phyloP scores from a whole-genome alignment of 129 eudicot genomes.

The Cynara cardunculus region DNA sequence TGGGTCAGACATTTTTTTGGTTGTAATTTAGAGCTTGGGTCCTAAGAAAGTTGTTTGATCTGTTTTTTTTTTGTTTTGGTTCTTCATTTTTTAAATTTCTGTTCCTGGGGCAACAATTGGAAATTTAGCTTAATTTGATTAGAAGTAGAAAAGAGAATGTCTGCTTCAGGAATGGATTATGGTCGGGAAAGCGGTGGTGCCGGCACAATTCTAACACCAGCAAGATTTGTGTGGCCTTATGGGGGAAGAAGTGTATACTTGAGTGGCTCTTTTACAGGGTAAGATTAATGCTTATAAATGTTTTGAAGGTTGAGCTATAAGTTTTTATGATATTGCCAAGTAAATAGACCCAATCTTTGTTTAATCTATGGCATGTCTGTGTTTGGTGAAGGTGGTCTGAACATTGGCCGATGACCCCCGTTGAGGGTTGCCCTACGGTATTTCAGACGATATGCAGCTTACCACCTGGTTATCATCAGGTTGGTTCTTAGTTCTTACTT shows the following conservation, averaged over 20 bases:
- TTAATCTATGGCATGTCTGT: background rate
- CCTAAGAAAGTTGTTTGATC: constrained; percentile 9
- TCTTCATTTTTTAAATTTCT: background rate
- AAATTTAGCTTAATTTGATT: constrained; percentile 12
- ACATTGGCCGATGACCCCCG: constrained; percentile 86
- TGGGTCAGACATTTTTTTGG: background rate
- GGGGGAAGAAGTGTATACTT: constrained; percentile 84
- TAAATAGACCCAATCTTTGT: background rate
- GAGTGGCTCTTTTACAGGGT: constrained; percentile 89
- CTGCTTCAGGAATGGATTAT: constrained; percentile 59
- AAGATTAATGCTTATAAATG: constrained; percentile 8
- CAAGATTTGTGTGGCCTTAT: constrained; percentile 90
- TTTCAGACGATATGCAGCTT: constrained; percentile 85
- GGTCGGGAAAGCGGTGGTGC: constrained; percentile 47
- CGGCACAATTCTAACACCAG: constrained; percentile 50
- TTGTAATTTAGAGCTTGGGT: constrained; percentile 14
- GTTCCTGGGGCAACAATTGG: constrained; percentile 12
- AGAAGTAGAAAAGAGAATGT: constrained; percentile 35
- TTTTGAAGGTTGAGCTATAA: background rate
- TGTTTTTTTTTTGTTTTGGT: background rate
- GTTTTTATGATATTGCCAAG: constrained; percentile 21
- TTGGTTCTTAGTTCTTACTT: constrained; percentile 26
- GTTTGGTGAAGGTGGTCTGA: constrained; percentile 65
- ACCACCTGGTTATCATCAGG: constrained; percentile 93
- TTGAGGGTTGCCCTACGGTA: constrained; percentile 85